Evolutionary conservation across 1,139 yeast genomes (phyloP), one percentile per base, ranked within the genome.

Genomic region (Yamadazyma aaseri): DNA sequence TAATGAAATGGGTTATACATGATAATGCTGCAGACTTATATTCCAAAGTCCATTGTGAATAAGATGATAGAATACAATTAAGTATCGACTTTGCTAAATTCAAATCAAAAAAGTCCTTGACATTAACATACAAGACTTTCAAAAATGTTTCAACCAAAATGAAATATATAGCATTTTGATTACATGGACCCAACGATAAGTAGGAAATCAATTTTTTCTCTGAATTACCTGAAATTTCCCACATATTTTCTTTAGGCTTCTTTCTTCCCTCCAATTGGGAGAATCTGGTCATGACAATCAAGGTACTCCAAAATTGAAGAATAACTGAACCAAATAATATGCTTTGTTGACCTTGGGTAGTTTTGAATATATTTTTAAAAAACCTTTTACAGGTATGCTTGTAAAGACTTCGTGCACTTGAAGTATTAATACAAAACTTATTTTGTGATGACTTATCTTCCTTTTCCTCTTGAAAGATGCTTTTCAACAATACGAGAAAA

Each of bases 151-250:
- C 38, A 14, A 66, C 34, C 13, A 50, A 37, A 2, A 40, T 44
- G 46, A 73, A 82, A 47, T 78, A 81, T 0, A 59, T 44, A 0
- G 80, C 71, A 28, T 64, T 63, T 44, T 81, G 77, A 36, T 66
- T 67, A 34, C 81, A 66, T 4, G 74, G 69, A 0, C 87, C 84
- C 11, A 77, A 40, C 11, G 60, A 58, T 20, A 82, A 49, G 40
- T 79, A 71, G 0, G 59, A 69, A 1, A 65, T 28, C 7, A 81
- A 50, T 37, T 71, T 71, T 1, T 58, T 38, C n/a, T 37, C 45
- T 51, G 72, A 37, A 58, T 71, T 45, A 63, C 55, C 34, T 50
- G 74, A 81, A 21, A 65, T 60, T 9, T 66, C 58, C 82, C 86
- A 80, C 33, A 81, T 63, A 8, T 69, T 68, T 41, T 62, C 68